Evolutionary conservation across 306 rosid genomes (phyloP).

Genomic region (Ormosia emarginata): DNA sequence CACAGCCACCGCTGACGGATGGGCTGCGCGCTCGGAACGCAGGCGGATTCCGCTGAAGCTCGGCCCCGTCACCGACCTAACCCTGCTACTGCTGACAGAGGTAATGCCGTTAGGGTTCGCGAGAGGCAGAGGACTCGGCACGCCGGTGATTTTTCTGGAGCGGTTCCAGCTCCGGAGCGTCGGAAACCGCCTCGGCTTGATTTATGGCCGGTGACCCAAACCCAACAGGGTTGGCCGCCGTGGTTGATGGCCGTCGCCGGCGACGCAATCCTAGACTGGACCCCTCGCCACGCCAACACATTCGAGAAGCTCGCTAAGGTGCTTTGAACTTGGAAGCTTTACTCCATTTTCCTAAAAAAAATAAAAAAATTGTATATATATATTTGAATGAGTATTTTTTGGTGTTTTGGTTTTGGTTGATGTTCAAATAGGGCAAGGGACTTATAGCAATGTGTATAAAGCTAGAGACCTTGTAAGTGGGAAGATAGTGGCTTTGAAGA

Average conservation of each 20-base stretch:
- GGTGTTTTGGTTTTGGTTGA: background rate
- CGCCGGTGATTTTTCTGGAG: conserved; percentile 27
- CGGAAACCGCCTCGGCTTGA: conserved; percentile 40
- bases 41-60: conserved; percentile 4
- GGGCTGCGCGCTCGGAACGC: conserved; percentile 71
- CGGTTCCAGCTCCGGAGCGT: conserved; percentile 30
- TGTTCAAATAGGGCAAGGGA: conserved; percentile 86
- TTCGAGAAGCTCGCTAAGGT: conserved; percentile 89
- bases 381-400: background rate
- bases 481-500: conserved; percentile 85
- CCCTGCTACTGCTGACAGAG: background rate
- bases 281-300: conserved; percentile 85
- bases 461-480: conserved; percentile 74
- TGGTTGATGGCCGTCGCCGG: conserved; percentile 82
- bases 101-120: conserved; percentile 11
- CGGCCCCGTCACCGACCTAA: conserved; percentile 17
- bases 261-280: conserved; percentile 79
- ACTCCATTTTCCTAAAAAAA: background rate
- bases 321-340: background rate
- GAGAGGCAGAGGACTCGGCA: conserved; percentile 25
- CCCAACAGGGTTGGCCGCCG: conserved; percentile 76
- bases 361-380: background rate
- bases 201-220: conserved; percentile 22
- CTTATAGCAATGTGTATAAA: conserved; percentile 92
- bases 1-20: conserved; percentile 35